phyloP scores from a whole-genome alignment of 768 basidiomycete genomes.

The Calocybe cyanea region DNA sequence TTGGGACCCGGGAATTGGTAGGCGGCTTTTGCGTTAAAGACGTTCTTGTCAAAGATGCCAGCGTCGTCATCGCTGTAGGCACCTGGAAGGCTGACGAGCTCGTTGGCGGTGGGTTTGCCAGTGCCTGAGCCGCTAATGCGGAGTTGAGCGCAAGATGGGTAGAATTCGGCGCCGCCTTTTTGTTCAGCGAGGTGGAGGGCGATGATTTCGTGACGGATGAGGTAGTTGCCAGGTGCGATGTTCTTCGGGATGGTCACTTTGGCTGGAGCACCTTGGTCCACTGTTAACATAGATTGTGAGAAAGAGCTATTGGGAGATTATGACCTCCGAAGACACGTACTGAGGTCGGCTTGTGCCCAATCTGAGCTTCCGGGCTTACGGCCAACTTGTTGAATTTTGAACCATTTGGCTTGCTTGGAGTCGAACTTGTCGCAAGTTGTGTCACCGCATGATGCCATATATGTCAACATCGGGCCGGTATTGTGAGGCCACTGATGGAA shows the following conservation, averaged over 20 bases:
- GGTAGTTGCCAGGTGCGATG: conserved; percentile 65
- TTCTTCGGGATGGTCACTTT: conserved; percentile 43
- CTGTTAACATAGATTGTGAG: conserved; percentile 18
- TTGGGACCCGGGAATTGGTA: conserved; percentile 53
- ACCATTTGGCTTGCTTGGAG: conserved; percentile 58
- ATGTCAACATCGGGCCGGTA: conserved; percentile 69
- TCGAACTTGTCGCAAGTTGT: conserved; percentile 60
- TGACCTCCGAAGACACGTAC: conserved; percentile 29
- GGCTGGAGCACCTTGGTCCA: conserved; percentile 36
- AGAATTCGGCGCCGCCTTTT: conserved; percentile 72
- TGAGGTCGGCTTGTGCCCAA: conserved; percentile 55
- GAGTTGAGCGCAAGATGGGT: conserved; percentile 66
- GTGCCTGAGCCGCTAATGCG: conserved; percentile 50
- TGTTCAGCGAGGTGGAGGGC: conserved; percentile 63
- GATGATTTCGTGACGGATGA: conserved; percentile 79
- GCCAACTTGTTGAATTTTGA: conserved; percentile 64
- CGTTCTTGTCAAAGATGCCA: conserved; percentile 60
- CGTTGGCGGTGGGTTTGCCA: conserved; percentile 39
- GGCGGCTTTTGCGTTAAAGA: conserved; percentile 26
- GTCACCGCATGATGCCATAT: conserved; percentile 62
- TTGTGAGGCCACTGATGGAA: conserved; percentile 44
- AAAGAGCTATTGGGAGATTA: background rate
- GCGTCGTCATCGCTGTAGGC: conserved; percentile 69
- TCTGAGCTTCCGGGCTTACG: conserved; percentile 25
- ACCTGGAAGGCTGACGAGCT: conserved; percentile 67